A percentile compares a stretch with the other conserved stretches of the same genome.
Evolutionary conservation across 2,329 filamentous ascomycete species (phyloP).

Genomic region (Claviceps quebecensis): DNA sequence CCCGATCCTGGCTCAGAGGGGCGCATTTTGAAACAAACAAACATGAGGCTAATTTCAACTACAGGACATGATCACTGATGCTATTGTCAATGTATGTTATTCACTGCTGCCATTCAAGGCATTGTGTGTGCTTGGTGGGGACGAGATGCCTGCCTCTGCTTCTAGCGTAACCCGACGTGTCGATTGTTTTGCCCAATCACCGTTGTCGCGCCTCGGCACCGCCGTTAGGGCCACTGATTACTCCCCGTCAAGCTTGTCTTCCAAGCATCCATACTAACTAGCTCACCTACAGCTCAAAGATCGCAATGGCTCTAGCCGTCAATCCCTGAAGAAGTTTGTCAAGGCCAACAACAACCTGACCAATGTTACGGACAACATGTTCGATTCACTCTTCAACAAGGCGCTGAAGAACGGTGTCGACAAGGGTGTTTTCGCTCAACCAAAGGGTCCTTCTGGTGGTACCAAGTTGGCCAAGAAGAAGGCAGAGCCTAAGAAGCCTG

Average conservation of each 20-base stretch:
- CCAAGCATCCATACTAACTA: constrained; percentile 22
- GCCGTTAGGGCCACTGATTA: too few species aligned
- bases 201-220: neutral
- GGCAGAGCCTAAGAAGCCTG: constrained; percentile 25
- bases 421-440: constrained; percentile 74
- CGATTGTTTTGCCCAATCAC: neutral
- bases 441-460: constrained; percentile 81
- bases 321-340: constrained; percentile 48
- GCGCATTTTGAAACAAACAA: too few species aligned
- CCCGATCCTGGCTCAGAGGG: too few species aligned
- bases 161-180: neutral
- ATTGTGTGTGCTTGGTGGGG: constrained; percentile 10
- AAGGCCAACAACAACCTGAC: constrained; percentile 38
- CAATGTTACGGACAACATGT: constrained; percentile 37
- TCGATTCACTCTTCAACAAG: constrained; percentile 69
- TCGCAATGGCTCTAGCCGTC: constrained; percentile 47
- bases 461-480: constrained; percentile 85
- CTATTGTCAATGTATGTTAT: constrained; percentile 41
- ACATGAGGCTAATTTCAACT: constrained; percentile 13
- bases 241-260: neutral
- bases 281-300: constrained; percentile 40
- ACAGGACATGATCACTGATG: constrained; percentile 50
- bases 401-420: constrained; percentile 71
- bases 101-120: constrained; percentile 22
- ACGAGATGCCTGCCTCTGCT: neutral